A percentile compares a stretch with the other conserved stretches of the same genome.
phyloP scores from a whole-genome alignment of 108 stramenopile species.

The Cylindrotheca fusiformis region DNA sequence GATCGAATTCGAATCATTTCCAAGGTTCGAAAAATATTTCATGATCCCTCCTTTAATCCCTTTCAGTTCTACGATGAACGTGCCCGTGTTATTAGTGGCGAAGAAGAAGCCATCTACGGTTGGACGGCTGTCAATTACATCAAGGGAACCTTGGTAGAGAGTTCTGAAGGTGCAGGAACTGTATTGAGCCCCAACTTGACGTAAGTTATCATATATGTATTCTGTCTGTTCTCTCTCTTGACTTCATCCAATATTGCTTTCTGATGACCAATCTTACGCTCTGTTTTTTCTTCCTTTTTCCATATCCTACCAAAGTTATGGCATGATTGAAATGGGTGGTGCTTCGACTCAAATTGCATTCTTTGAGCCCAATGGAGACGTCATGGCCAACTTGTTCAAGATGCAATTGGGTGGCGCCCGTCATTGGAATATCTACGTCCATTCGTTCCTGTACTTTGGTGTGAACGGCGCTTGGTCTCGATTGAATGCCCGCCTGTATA shows the following conservation, averaged over 20 bases:
- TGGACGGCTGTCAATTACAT: slow-evolving; percentile 89
- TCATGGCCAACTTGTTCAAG: slow-evolving; percentile 82
- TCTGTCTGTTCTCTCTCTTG: background rate
- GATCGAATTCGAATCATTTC: slow-evolving; percentile 63
- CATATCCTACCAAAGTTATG: background rate
- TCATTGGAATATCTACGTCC: slow-evolving; percentile 91
- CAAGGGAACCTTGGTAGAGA: slow-evolving; percentile 60
- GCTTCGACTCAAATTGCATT: slow-evolving; percentile 85
- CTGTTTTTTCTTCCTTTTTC: no score
- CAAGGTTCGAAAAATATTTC: slow-evolving; percentile 60
- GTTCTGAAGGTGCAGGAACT: slow-evolving; percentile 53
- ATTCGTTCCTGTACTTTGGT: slow-evolving; percentile 89
- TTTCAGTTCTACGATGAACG: slow-evolving; percentile 78
- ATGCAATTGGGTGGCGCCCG: slow-evolving; percentile 79
- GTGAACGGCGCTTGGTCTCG: slow-evolving; percentile 56
- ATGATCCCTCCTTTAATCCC: slow-evolving; percentile 64
- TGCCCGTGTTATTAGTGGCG: slow-evolving; percentile 69
- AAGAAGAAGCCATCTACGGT: slow-evolving; percentile 91
- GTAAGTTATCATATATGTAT: slow-evolving; percentile 54
- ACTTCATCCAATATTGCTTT: background rate
- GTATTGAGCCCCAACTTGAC: slow-evolving; percentile 35
- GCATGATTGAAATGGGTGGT: slow-evolving; percentile 82
- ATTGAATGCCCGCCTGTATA: slow-evolving; percentile 45
- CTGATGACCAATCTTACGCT: no score
- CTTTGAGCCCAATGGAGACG: slow-evolving; percentile 79